A percentile compares a stretch with the other conserved stretches of the same genome.
These are phyloP conservation scores for Pyrenochaeta sp. DNA, from an alignment of 2,329 filamentous ascomycete species.

Conservation along the genomic window DNA sequence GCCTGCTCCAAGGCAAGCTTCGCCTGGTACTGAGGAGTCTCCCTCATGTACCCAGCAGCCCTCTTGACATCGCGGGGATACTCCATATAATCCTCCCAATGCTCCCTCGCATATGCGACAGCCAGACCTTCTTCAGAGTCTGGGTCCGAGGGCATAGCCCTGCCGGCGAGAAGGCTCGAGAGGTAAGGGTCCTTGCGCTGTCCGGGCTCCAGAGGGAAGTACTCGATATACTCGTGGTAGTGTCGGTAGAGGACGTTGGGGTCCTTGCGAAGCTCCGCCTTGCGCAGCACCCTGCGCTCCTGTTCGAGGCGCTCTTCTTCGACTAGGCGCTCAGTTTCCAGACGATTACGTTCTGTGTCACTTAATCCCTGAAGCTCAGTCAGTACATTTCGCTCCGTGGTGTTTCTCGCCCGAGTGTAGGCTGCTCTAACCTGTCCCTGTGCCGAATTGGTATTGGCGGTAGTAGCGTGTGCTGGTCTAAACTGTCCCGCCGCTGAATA, in stretches of 20 bases:
- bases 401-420: too few species aligned
- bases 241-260: constrained; percentile 11
- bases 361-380: too few species aligned
- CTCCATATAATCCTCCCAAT: constrained; percentile 16
- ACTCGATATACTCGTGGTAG: constrained; percentile 10
- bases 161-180: constrained; percentile 13
- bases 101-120: constrained; percentile 15
- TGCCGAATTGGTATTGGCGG: too few species aligned
- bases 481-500: too few species aligned
- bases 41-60: not conserved
- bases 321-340: not conserved
- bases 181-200: constrained; percentile 10
- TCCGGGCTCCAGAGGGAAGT: constrained; percentile 4
- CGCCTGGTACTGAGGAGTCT: too few species aligned
- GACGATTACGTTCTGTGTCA: not conserved
- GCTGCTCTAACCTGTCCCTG: not conserved
- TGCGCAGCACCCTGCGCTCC: constrained; percentile 4
- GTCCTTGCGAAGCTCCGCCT: constrained; percentile 9
- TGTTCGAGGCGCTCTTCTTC: not conserved
- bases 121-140: constrained; percentile 14
- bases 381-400: too few species aligned
- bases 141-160: constrained; percentile 6
- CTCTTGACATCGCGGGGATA: constrained; percentile 2
- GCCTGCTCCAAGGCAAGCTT: not conserved
- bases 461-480: too few species aligned